These are phyloP conservation scores for Ceratobasidium sp. DNA, from an alignment of 1,284 basidiomycete species.

Conservation along the genomic window DNA sequence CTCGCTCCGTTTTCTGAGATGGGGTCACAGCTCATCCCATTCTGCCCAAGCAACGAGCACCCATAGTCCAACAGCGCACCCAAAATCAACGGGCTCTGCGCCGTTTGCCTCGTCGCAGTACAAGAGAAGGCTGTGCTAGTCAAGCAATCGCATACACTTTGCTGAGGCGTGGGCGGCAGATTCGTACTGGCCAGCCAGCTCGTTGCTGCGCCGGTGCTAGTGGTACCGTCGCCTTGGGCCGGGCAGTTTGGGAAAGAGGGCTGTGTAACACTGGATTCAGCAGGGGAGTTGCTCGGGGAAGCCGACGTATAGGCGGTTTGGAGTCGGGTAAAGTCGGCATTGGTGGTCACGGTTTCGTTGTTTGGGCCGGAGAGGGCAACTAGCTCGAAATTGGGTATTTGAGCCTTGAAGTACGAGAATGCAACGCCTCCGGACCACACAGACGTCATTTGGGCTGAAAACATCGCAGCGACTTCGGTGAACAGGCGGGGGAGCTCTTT, in stretches of 20 bases:
- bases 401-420: constrained; percentile 83
- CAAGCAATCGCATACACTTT: constrained; percentile 81
- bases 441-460: constrained; percentile 71
- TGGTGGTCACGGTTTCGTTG: constrained; percentile 68
- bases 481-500: constrained; percentile 70
- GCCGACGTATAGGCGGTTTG: constrained; percentile 69
- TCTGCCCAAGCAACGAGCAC: constrained; percentile 74
- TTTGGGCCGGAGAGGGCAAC: constrained; percentile 72
- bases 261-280: constrained; percentile 66
- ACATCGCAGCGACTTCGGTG: constrained; percentile 83
- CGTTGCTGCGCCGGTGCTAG: constrained; percentile 16
- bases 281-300: constrained; percentile 72
- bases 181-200: constrained; percentile 70
- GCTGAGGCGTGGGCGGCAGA: constrained; percentile 86
- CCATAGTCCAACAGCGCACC: constrained; percentile 75
- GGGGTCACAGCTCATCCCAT: constrained; percentile 67
- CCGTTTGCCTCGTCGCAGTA: constrained; percentile 69
- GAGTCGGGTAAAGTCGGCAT: constrained; percentile 76
- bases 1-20: constrained; percentile 78
- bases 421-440: constrained; percentile 91
- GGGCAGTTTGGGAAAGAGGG: constrained; percentile 67
- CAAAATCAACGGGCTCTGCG: constrained; percentile 70
- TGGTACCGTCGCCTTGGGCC: constrained; percentile 56
- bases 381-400: constrained; percentile 80
- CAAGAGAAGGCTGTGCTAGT: constrained; percentile 72